Percentiles rank a stretch among this genome's conserved stretches.
Evolutionary conservation across 305 asterid species (phyloP).

Genomic region (Plantago lanceolata): DNA sequence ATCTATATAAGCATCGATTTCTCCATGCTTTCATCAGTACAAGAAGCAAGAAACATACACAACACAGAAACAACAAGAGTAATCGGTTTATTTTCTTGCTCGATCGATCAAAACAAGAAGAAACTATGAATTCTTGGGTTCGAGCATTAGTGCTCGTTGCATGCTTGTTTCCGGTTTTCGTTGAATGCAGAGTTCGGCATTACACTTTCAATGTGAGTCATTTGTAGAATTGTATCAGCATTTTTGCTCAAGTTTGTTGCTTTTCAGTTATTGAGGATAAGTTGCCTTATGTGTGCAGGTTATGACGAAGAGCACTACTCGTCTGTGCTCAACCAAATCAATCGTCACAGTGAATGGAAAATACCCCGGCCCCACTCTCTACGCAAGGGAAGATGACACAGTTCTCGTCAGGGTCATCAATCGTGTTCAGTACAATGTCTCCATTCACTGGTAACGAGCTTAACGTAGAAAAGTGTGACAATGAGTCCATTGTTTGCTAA

Average conservation of each 20-base stretch:
- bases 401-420: constrained; percentile 70
- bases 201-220: constrained; percentile 75
- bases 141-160: constrained; percentile 37
- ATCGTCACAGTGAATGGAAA: constrained; percentile 73
- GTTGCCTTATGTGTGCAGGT: constrained; percentile 42
- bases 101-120: background rate
- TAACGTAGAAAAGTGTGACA: too few species aligned
- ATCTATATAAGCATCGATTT: constrained; percentile 1
- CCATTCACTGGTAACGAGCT: constrained; percentile 72
- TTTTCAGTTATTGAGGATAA: too few species aligned
- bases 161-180: constrained; percentile 36
- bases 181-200: constrained; percentile 57
- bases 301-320: constrained; percentile 56
- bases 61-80: background rate
- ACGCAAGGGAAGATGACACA: constrained; percentile 84
- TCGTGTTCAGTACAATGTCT: constrained; percentile 71
- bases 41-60: background rate
- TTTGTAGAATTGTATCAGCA: background rate
- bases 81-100: background rate
- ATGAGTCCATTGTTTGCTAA: too few species aligned
- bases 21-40: background rate
- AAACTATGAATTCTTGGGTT: constrained; percentile 36
- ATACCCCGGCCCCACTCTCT: constrained; percentile 88
- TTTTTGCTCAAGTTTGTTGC: background rate
- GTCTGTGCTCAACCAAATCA: constrained; percentile 68